Evolutionary conservation across 1,284 basidiomycete genomes (phyloP).

Genomic region (Coniferiporia weirii): DNA sequence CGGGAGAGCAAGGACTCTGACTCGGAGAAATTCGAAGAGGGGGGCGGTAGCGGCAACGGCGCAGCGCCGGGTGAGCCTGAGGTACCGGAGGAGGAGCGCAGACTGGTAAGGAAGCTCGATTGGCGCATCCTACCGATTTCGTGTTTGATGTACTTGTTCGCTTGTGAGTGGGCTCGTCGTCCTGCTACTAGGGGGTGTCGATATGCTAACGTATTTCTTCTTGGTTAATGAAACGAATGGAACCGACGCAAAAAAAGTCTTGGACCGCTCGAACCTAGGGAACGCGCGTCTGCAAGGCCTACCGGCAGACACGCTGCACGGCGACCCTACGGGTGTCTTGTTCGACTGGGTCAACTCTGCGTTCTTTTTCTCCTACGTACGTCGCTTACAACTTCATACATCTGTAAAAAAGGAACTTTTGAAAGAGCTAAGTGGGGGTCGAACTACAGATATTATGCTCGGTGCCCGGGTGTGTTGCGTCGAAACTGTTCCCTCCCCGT

Average conservation of each 20-base stretch:
- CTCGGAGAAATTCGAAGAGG: background rate
- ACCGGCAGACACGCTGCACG: constrained; percentile 54
- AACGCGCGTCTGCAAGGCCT: constrained; percentile 72
- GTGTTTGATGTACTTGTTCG: constrained; percentile 69
- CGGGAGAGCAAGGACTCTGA: background rate
- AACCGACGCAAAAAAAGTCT: background rate
- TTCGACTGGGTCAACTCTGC: constrained; percentile 73
- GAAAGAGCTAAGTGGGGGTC: background rate
- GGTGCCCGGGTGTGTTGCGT: constrained; percentile 60
- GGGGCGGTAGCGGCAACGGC: background rate
- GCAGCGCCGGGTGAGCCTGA: background rate
- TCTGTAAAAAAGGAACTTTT: too few species aligned
- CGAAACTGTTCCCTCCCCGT: constrained; percentile 63
- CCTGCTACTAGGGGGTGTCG: background rate
- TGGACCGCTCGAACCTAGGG: constrained; percentile 53
- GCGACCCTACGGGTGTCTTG: constrained; percentile 58
- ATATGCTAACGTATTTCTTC: background rate
- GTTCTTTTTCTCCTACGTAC: constrained; percentile 72
- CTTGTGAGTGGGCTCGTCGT: constrained; percentile 44
- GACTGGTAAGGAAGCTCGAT: constrained; percentile 62
- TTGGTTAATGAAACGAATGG: background rate
- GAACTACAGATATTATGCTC: constrained; percentile 57
- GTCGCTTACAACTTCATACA: constrained; percentile 22
- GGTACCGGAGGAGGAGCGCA: constrained; percentile 41
- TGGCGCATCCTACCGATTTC: constrained; percentile 61